These are phyloP conservation scores for Aspergillus ruber DNA, from an alignment of 2,329 filamentous ascomycete genomes.

Conservation along the genomic window DNA sequence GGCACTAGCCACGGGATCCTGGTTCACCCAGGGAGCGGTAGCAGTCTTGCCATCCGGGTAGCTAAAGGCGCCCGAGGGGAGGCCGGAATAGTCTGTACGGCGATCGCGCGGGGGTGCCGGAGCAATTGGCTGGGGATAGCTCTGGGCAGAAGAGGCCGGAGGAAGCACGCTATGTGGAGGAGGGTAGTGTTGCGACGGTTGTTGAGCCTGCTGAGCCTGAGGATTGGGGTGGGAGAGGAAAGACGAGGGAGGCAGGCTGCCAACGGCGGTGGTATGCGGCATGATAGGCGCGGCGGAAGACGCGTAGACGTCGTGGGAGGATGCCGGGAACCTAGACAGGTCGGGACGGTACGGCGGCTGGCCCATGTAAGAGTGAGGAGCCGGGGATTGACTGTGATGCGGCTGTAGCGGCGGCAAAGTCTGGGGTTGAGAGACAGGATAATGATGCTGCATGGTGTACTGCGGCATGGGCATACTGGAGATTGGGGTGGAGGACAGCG, in stretches of 20 bases:
- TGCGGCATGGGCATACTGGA: slow-evolving; percentile 43
- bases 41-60: slow-evolving; percentile 49
- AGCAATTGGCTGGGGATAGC: slow-evolving; percentile 69
- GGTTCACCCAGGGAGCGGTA: slow-evolving; percentile 45
- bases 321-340: slow-evolving; percentile 37
- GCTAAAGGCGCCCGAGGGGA: slow-evolving; percentile 63
- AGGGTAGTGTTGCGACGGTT: slow-evolving; percentile 34
- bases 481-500: slow-evolving; percentile 38
- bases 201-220: slow-evolving; percentile 25
- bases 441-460: slow-evolving; percentile 42
- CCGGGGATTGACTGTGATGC: slow-evolving; percentile 39
- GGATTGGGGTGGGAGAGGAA: slow-evolving; percentile 37
- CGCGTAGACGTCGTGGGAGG: slow-evolving; percentile 39
- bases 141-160: slow-evolving; percentile 59
- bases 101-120: slow-evolving; percentile 56
- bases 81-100: slow-evolving; percentile 55
- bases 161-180: slow-evolving; percentile 53
- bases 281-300: slow-evolving; percentile 37
- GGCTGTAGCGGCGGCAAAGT: slow-evolving; percentile 43
- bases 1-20: slow-evolving; percentile 33
- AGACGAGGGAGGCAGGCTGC: slow-evolving; percentile 37
- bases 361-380: slow-evolving; percentile 35
- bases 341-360: slow-evolving; percentile 39
- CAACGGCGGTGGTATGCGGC: slow-evolving; percentile 34
- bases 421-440: slow-evolving; percentile 38